Evolutionary conservation across 352 stramenopile genomes (phyloP).

Genomic region (Phytophthora agathidicida): DNA sequence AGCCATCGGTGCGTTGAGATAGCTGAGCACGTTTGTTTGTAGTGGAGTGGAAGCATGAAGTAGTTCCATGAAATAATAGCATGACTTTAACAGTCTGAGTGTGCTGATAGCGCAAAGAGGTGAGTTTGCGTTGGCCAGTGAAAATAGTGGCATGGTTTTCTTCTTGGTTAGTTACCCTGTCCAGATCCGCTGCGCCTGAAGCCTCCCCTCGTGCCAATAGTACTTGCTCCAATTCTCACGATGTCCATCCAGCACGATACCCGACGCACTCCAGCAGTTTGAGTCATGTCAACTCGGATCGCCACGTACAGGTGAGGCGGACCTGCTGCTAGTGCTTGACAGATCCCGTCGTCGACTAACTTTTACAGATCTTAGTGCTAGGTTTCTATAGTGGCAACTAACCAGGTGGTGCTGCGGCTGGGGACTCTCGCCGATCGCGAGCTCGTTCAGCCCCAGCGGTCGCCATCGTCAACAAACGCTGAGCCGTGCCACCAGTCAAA

Average conservation of each 20-base stretch:
- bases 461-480: conserved; percentile 1
- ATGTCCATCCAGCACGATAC: background rate
- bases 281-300: conserved; percentile 7
- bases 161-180: no score
- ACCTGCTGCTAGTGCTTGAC: conserved; percentile 22
- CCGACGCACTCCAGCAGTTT: conserved; percentile 2
- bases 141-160: no score
- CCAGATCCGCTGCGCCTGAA: background rate
- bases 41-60: no score
- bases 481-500: conserved; percentile 12
- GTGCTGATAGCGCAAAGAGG: no score
- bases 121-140: no score
- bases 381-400: background rate
- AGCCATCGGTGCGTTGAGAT: no score
- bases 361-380: conserved; percentile 15
- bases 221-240: background rate
- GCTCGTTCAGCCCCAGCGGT: conserved; percentile 1
- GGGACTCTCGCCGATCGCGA: conserved; percentile 14
- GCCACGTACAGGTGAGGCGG: conserved; percentile 10
- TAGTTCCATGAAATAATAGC: no score
- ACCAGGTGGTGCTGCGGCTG: background rate
- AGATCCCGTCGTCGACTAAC: conserved; percentile 17
- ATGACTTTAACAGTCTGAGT: no score
- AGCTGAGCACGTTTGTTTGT: no score
- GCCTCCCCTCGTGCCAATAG: background rate